Evolutionary conservation across 2,329 filamentous ascomycete species (phyloP).

Genomic region (Talaromyces sp.): DNA sequence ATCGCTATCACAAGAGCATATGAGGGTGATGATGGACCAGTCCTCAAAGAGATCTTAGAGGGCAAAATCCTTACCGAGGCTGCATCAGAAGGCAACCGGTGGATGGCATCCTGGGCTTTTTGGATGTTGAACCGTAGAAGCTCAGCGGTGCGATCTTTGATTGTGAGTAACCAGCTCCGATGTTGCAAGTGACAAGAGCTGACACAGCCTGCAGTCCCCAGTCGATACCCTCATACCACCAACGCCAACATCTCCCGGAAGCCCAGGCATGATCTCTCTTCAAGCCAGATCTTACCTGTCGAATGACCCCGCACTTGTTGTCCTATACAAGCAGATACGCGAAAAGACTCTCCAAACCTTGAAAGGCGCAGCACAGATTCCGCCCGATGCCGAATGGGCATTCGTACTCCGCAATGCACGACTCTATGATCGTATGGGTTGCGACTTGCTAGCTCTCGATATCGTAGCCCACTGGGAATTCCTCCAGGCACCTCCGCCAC

Average conservation of each 20-base stretch:
- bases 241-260: slow-evolving; percentile 49
- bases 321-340: slow-evolving; percentile 80
- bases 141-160: slow-evolving; percentile 75
- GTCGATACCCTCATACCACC: slow-evolving; percentile 61
- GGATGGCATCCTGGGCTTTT: slow-evolving; percentile 93
- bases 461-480: slow-evolving; percentile 56
- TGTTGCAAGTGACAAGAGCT: slow-evolving; percentile 8
- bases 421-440: slow-evolving; percentile 86
- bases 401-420: slow-evolving; percentile 82
- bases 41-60: slow-evolving; percentile 67
- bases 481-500: slow-evolving; percentile 18
- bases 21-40: slow-evolving; percentile 72
- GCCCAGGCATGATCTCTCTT: slow-evolving; percentile 52
- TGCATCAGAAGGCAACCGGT: slow-evolving; percentile 75
- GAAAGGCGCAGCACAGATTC: slow-evolving; percentile 75
- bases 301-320: slow-evolving; percentile 82
- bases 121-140: slow-evolving; percentile 81
- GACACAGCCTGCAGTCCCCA: slow-evolving; percentile 54
- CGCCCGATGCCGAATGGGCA: slow-evolving; percentile 74
- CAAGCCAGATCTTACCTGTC: slow-evolving; percentile 75
- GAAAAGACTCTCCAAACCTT: slow-evolving; percentile 77
- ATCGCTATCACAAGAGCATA: slow-evolving; percentile 84
- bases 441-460: slow-evolving; percentile 81
- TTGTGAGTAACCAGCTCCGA: slow-evolving; percentile 49
- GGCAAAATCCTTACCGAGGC: slow-evolving; percentile 75